Evolutionary conservation across 2,329 filamentous ascomycete species (phyloP), one percentile per base, ranked within the genome.

Genomic region (Paraconiothyrium brasiliense): DNA sequence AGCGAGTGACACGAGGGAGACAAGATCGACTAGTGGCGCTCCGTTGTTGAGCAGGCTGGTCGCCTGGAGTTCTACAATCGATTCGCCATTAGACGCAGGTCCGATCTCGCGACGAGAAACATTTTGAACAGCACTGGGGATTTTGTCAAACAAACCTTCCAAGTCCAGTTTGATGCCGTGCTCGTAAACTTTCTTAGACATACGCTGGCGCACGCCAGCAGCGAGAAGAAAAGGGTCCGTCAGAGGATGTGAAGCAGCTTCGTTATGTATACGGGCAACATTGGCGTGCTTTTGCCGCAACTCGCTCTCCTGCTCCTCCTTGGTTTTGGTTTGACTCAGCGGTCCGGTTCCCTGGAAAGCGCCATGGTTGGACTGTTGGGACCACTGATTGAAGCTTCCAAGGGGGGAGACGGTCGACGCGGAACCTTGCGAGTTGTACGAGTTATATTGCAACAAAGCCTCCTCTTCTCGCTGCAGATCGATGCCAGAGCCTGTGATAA

Each of bases 381-480:
- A 74, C 67, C 82, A 79, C 41, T 78, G 72, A 65, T 79, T 81
- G 74, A 84, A 84, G 70, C 81, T 83, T 51, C 76, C 78, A 60
- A 81, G 80, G n/a, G 79, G 78, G 1, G 78, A 77, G 9, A 70
- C 35, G 20, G 76, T 78, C 5, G 76, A 75, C 8, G 57, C 63
- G 4, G 76, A 77, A 43, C 71, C 65, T 57, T 79, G 75, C 9
- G 78, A 79, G 51, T 76, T 76, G 68, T 79, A 84, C 9, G 84
- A 84, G 20, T 13, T 46, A 20, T 20, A 57, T 82, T 79, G 61
- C 78, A 92, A 89, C 77, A 95, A 84, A 67, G 89, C 92, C 69
- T 93, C 92, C 73, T 96, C 92, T 77, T 97, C 94, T 66, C 93
- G 93, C 61, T 90, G 89, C 50, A 97, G 80, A 81, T 97, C 92